phyloP scores from a whole-genome alignment of 257 asterid genomes.

The Henckelia pumila region DNA sequence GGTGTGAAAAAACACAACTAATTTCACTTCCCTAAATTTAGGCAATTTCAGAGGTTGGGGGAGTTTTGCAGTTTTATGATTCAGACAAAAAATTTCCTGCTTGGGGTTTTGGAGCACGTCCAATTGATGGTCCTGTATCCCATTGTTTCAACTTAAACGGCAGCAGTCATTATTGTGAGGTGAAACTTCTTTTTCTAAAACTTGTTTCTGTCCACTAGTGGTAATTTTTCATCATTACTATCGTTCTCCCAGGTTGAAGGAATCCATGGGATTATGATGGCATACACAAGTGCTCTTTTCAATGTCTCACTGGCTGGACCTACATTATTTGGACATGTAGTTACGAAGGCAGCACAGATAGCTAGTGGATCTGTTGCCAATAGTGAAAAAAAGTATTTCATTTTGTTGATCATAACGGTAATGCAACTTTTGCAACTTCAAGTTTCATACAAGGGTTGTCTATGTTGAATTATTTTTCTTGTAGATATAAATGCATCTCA shows the following conservation, averaged over 20 bases:
- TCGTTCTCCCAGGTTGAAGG: conserved; percentile 73
- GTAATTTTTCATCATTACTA: conserved; percentile 19
- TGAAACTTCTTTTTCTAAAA: conserved; percentile 27
- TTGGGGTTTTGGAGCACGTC: conserved; percentile 99
- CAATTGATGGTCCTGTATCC: conserved; percentile 97
- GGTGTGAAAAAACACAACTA: conserved; percentile 24
- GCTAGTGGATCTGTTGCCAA: conserved; percentile 78
- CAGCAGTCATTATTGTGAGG: conserved; percentile 86
- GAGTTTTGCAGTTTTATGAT: conserved; percentile 86
- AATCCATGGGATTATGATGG: conserved; percentile 77
- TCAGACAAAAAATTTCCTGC: conserved; percentile 86
- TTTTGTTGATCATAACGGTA: conserved; percentile 93
- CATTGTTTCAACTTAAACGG: conserved; percentile 98
- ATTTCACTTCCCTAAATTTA: conserved; percentile 34
- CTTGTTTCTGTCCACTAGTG: conserved; percentile 12
- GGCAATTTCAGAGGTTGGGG: conserved; percentile 92
- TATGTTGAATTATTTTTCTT: conserved; percentile 11
- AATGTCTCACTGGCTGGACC: conserved; percentile 98
- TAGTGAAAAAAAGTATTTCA: conserved; percentile 69
- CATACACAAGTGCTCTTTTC: conserved; percentile 81
- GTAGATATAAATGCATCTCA: neutral
- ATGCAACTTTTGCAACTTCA: conserved; percentile 18
- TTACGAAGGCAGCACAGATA: conserved; percentile 77
- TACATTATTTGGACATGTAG: conserved; percentile 87
- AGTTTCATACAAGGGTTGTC: conserved; percentile 8